Evolutionary conservation across 805 yeast genomes (phyloP), one percentile per base, ranked within the genome.

Genomic region (Clavispora carvajalis): DNA sequence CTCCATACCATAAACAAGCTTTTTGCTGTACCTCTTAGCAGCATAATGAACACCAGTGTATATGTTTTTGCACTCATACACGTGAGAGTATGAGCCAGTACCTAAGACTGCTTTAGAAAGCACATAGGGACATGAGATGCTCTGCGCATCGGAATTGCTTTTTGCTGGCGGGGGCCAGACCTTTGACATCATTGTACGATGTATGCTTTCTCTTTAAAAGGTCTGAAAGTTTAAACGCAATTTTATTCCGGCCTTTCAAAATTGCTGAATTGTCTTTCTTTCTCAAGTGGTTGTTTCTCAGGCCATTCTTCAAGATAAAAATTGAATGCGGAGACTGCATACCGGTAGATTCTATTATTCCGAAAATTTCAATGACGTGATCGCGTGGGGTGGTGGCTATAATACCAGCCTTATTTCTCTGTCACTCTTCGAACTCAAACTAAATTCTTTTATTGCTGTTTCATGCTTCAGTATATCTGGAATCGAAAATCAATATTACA

Each of bases 1-100:
- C 54, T 79, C 83, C 22, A 77, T 58, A 5, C 82, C 82, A 36
- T 69, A 67, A 58, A 78, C 66, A 30, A 74, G 63, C 34, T 62
- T 57, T 48, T 78, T 78, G 49, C 57, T 61, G 55, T 76, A 77
- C 19, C 71, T 59, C 49, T 78, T 78, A 38, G 77, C 77, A 3
- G 84, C 83, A 54, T 71, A 77, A 46, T 67, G 64, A 24, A 55
- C 59, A 7, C 65, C 63, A 1, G 76, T 71, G 22, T 52, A 47
- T 4, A 55, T 56, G 43, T 68, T 66, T 53, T 67, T 70, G 48
- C 80, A 74, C 47, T 73, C 77, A 46, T 64, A 69, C 11, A 77
- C 80, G 7, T 65, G 60, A 13, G 79, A 70, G 46, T 69, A 76
- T 18, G 76, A 66, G 0, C 82, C 82, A 3, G 53, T 48, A 18